These are phyloP conservation scores for Exophiala viscosa DNA, from an alignment of 2,329 filamentous ascomycete genomes.

Conservation along the genomic window DNA sequence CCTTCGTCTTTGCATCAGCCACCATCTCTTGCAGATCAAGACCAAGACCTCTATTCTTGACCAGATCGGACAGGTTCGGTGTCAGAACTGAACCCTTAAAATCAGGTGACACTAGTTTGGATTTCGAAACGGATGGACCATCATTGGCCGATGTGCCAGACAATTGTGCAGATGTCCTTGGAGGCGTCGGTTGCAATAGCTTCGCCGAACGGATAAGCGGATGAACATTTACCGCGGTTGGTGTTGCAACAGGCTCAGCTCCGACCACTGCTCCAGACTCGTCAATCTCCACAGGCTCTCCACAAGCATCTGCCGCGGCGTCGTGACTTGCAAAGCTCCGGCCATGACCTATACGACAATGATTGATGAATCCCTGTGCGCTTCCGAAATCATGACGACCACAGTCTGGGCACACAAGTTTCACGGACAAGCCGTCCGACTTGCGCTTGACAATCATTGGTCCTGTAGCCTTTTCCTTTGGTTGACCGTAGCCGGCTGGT, in stretches of 20 bases:
- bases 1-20: conserved; percentile 49
- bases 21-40: conserved; percentile 59
- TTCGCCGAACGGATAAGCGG: conserved; percentile 58
- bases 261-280: conserved; percentile 51
- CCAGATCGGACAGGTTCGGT: conserved; percentile 64
- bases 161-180: conserved; percentile 3
- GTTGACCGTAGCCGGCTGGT: conserved; percentile 65
- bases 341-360: conserved; percentile 93
- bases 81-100: conserved; percentile 40
- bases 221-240: conserved; percentile 54
- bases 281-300: conserved; percentile 72
- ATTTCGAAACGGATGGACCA: not conserved
- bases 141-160: not conserved
- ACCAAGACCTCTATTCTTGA: conserved; percentile 59
- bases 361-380: conserved; percentile 98
- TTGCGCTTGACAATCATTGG: conserved; percentile 81
- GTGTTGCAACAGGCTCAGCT: conserved; percentile 28
- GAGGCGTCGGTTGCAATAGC: conserved; percentile 35
- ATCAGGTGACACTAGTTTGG: conserved; percentile 19
- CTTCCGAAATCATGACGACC: conserved; percentile 88
- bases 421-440: conserved; percentile 77
- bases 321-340: conserved; percentile 95
- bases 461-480: conserved; percentile 71
- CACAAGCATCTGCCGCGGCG: conserved; percentile 82
- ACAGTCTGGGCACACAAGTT: conserved; percentile 86